These are phyloP conservation scores for Leccinum longicurvipes DNA, from an alignment of 768 basidiomycete species.

Conservation along the genomic window DNA sequence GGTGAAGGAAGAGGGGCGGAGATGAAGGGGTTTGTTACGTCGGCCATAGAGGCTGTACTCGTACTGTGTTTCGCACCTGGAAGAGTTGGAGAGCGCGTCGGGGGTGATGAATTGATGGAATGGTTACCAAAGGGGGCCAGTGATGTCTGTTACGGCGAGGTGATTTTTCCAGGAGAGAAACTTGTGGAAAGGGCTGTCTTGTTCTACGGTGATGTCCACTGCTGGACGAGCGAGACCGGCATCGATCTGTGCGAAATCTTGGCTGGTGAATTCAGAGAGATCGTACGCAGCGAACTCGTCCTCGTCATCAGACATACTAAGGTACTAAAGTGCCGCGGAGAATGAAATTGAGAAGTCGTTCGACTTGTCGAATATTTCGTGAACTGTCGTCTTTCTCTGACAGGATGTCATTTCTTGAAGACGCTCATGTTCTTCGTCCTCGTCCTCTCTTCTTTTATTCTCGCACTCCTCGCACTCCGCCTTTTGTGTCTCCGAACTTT, in stretches of 20 bases:
- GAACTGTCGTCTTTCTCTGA: not conserved
- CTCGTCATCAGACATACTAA: slow-evolving; percentile 23
- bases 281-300: slow-evolving; percentile 49
- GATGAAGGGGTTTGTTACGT: slow-evolving; percentile 44
- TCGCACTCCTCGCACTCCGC: not conserved
- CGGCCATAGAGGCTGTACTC: slow-evolving; percentile 70
- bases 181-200: slow-evolving; percentile 36
- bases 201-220: slow-evolving; percentile 30
- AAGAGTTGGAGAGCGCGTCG: not conserved
- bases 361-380: slow-evolving; percentile 12
- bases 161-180: slow-evolving; percentile 43
- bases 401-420: no score
- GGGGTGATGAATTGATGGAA: no score
- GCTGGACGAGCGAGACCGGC: slow-evolving; percentile 29
- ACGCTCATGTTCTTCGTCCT: slow-evolving; percentile 10
- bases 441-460: slow-evolving; percentile 1
- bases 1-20: slow-evolving; percentile 54
- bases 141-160: slow-evolving; percentile 63
- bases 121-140: slow-evolving; percentile 56
- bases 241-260: slow-evolving; percentile 47
- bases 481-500: not conserved
- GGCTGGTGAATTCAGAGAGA: slow-evolving; percentile 54
- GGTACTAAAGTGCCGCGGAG: slow-evolving; percentile 10
- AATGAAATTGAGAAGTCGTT: slow-evolving; percentile 13
- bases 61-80: slow-evolving; percentile 77